Evolutionary conservation across 495 filamentous ascomycete genomes (phyloP), one percentile per base, ranked within the genome.

Genomic region (Parathielavia appendiculata): DNA sequence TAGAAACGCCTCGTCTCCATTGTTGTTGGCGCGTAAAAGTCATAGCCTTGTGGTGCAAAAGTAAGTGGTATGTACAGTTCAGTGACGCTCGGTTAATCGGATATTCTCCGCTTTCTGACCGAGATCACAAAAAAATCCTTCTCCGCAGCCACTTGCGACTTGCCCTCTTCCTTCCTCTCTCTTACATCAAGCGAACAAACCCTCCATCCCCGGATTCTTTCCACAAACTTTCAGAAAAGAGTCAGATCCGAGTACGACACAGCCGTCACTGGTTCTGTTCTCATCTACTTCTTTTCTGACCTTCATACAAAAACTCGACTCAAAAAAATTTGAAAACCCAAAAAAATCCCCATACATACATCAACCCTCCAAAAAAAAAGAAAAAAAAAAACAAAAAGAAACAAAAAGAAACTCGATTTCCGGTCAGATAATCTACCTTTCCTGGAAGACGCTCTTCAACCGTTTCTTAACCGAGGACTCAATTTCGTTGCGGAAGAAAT

Each of bases 321-420:
- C 43, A 76, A 78, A 78, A 78, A 78, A 78, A 76, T 50, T 73
- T 74, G 62, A 71, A 78, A 78, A 78, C 61, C 61, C 51, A 63
- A 71, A 74, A 77, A 78, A 78, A 73, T 65, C 66, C 70, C 62
- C 63, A 69, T 75, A 62, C 60, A 54, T 51, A 58, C 45, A 59
- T 59, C 61, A 32, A 64, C 36, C 59, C 23, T 50, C 58, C 38
- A 58, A 32, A 53, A 63, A 56, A 59, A 46, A 19, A 63, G 47
- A 20, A 68, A 68, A 60, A 58, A 59, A 62, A 54, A 62, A 51
- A 30, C 43, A 58, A n/a, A 58, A 32, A 53, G 61, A 56, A 59
- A 46, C 19, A 63, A 51, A 20, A 68, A 68, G 59, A 68, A 65
- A 62, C 50, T 51, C 62, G 34, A 59, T 47, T 57, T 35, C 39